Conservation (phyloP, 805 yeast species). For the Yamadazyma phyllophila region DNA sequence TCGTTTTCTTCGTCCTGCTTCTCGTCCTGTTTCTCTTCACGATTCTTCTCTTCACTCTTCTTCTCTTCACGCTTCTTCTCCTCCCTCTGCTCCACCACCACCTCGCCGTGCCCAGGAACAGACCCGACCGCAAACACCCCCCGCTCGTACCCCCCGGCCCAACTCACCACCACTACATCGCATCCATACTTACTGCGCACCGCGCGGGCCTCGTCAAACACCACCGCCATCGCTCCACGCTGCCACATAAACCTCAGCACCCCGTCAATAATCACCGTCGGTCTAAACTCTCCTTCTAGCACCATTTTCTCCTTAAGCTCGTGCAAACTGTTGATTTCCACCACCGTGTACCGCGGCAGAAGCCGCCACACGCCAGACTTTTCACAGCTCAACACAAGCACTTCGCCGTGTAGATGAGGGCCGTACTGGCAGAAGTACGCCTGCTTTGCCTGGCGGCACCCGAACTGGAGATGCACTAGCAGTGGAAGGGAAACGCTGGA, state of each 20-base stretch:
- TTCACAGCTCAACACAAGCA: slow-evolving; percentile 3
- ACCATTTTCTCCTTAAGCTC: background rate
- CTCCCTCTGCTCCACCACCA: no score
- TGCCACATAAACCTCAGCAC: slow-evolving; percentile 7
- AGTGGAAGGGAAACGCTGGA: background rate
- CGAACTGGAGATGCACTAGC: background rate
- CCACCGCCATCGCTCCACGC: slow-evolving; percentile 5
- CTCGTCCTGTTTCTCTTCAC: no score
- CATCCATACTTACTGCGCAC: slow-evolving; percentile 17
- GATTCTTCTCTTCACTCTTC: no score
- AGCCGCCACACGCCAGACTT: background rate
- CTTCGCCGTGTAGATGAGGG: background rate
- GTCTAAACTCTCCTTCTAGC: background rate
- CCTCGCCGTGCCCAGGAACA: background rate
- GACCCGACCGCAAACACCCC: slow-evolving; percentile 16
- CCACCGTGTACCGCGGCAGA: background rate
- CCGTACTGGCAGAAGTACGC: background rate
- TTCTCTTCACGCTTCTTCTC: no score
- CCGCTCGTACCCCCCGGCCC: slow-evolving; percentile 28
- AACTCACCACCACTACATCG: slow-evolving; percentile 25
- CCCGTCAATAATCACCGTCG: slow-evolving; percentile 5
- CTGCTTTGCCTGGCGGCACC: slow-evolving; percentile 1
- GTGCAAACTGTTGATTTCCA: background rate
- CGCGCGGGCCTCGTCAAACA: background rate
- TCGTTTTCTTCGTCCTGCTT: no score